phyloP scores from a whole-genome alignment of 495 filamentous ascomycete genomes.

The Amphirosellinia nigrospora region DNA sequence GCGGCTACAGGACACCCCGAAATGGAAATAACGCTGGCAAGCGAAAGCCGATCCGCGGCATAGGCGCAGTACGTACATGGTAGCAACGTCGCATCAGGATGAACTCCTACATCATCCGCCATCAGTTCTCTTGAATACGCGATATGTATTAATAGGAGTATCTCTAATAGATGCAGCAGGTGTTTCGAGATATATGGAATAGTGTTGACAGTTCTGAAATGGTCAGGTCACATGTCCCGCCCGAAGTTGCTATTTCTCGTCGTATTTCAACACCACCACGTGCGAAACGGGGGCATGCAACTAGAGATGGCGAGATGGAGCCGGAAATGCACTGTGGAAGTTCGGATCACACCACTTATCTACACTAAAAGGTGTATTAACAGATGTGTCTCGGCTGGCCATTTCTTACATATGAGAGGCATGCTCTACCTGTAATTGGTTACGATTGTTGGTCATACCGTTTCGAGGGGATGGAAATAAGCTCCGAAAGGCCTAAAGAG shows the following conservation, averaged over 20 bases:
- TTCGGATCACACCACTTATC: neutral
- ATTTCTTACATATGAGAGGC: neutral
- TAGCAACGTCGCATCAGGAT: slow-evolving; percentile 2
- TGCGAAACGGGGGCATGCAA: neutral
- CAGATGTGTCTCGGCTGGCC: neutral
- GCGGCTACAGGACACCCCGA: neutral
- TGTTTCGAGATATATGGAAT: neutral
- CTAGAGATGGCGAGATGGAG: neutral
- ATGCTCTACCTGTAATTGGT: neutral
- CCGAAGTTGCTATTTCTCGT: neutral
- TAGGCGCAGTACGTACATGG: neutral
- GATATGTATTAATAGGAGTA: neutral
- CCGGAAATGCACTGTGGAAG: slow-evolving; percentile 7
- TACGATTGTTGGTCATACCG: neutral
- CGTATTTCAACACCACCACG: slow-evolving; percentile 10
- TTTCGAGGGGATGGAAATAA: neutral
- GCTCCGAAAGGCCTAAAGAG: neutral
- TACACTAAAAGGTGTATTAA: no score
- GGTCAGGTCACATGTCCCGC: neutral
- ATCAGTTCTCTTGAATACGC: neutral
- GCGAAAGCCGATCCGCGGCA: slow-evolving; percentile 4
- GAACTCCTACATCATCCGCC: neutral
- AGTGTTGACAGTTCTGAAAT: neutral
- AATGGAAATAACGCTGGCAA: neutral
- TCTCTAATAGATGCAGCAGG: neutral